Percentiles rank a stretch among this genome's conserved stretches.
phyloP scores from a whole-genome alignment of 768 basidiomycete species.

The Mycena crocata region DNA sequence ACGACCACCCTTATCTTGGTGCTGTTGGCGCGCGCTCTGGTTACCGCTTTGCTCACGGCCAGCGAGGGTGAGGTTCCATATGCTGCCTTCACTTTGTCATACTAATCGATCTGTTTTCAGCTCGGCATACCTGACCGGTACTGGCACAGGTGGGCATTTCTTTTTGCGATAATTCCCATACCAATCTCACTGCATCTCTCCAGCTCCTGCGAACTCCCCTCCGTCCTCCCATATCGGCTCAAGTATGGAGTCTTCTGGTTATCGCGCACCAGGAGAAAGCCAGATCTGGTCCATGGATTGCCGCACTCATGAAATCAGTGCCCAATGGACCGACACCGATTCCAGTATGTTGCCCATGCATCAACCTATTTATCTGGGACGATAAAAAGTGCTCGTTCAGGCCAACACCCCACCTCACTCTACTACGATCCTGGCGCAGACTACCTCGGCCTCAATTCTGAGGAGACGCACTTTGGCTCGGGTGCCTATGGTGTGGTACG shows the following conservation, averaged over 20 bases:
- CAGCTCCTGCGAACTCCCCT: constrained; percentile 16
- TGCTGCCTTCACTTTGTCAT: not conserved
- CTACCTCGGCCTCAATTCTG: constrained; percentile 9
- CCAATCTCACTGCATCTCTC: not conserved
- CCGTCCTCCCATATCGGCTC: constrained; percentile 12
- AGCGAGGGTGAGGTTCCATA: not conserved
- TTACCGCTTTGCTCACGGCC: not conserved
- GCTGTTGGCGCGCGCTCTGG: constrained; percentile 16
- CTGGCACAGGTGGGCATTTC: constrained; percentile 1
- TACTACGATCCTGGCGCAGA: constrained; percentile 10
- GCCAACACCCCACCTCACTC: constrained; percentile 10
- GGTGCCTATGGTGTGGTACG: constrained; percentile 9
- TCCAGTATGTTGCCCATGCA: not conserved
- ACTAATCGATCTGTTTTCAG: constrained; percentile 5
- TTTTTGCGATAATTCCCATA: not conserved
- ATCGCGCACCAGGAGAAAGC: constrained; percentile 17
- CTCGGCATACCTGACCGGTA: constrained; percentile 16
- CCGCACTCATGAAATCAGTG: not conserved
- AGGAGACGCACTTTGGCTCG: not conserved
- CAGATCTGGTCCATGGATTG: constrained; percentile 23
- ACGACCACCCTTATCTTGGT: constrained; percentile 8
- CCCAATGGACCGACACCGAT: constrained; percentile 24
- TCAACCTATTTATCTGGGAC: not conserved
- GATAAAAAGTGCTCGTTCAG: not conserved
- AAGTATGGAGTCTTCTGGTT: constrained; percentile 10